Conservation (phyloP, 495 filamentous ascomycete genomes). For the Penicillium robsamsonii region DNA sequence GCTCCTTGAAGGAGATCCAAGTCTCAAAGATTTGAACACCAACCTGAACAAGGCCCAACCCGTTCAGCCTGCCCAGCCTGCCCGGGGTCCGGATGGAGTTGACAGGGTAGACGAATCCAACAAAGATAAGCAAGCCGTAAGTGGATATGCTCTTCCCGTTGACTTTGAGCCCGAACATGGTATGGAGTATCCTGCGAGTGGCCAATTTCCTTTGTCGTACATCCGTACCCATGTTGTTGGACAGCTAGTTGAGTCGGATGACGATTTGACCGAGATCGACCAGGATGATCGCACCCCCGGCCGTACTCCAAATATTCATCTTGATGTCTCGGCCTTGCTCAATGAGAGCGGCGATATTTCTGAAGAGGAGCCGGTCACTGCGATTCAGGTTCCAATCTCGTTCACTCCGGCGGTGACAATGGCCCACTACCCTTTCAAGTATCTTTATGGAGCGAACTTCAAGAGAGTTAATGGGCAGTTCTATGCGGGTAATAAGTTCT, state of each 20-base stretch:
- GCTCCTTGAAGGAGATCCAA: slow-evolving; percentile 26
- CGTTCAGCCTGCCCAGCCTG: not conserved
- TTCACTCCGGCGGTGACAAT: slow-evolving; percentile 64
- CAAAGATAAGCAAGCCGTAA: slow-evolving; percentile 2
- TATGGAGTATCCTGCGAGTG: not conserved
- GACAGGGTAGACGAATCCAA: not conserved
- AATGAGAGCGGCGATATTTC: not conserved
- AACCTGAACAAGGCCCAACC: slow-evolving; percentile 7
- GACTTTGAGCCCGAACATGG: not conserved
- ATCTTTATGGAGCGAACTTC: slow-evolving; percentile 46
- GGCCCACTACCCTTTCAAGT: slow-evolving; percentile 58
- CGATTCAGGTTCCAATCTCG: slow-evolving; percentile 16
- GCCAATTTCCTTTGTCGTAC: not conserved
- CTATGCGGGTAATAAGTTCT: slow-evolving; percentile 58
- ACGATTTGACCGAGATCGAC: slow-evolving; percentile 1
- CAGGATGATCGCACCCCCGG: not conserved
- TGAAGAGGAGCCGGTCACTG: not conserved
- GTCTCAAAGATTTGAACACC: slow-evolving; percentile 24
- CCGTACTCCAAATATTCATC: too few species aligned
- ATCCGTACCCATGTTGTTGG: slow-evolving; percentile 8
- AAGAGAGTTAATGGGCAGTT: slow-evolving; percentile 51
- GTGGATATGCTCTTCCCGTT: not conserved
- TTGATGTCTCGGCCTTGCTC: not conserved
- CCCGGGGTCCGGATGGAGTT: not conserved
- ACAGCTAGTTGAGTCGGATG: not conserved